These are phyloP conservation scores for Candolleomyces eurysporus DNA, from an alignment of 768 basidiomycete genomes.

Conservation along the genomic window DNA sequence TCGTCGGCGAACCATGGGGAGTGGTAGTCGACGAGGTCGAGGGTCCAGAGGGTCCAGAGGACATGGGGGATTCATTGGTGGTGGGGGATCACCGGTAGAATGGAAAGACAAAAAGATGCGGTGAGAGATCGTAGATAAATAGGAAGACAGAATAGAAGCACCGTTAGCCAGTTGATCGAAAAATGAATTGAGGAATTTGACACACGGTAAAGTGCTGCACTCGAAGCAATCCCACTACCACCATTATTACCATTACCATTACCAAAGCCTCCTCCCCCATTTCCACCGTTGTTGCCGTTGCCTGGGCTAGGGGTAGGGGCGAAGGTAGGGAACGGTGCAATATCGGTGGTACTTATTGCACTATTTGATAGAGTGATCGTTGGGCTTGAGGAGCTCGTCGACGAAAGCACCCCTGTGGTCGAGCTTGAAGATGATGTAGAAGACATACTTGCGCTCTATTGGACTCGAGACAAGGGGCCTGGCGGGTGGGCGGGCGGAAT, in stretches of 20 bases:
- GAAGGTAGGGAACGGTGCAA: no score
- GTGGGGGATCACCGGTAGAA: no score
- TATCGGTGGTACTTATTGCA: no score
- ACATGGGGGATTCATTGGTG: background rate
- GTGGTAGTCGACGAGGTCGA: no score
- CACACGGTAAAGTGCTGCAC: slow-evolving; percentile 33
- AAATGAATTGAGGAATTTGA: slow-evolving; percentile 5
- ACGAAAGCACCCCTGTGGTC: no score
- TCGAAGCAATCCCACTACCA: slow-evolving; percentile 17
- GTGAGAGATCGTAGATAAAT: background rate
- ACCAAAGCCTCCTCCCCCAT: background rate
- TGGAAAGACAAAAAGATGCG: background rate
- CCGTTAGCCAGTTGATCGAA: background rate
- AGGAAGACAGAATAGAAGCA: background rate
- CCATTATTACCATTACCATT: slow-evolving; percentile 2
- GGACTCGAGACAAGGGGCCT: no score
- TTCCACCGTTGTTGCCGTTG: background rate
- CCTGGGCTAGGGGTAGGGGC: background rate
- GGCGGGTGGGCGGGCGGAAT: no score
- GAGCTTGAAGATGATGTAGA: no score
- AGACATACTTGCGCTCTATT: no score
- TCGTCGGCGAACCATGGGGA: no score
- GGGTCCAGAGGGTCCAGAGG: background rate
- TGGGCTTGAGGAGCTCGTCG: no score
- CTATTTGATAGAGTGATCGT: no score